phyloP scores from a whole-genome alignment of 2,329 filamentous ascomycete genomes.

The Parastagonospora nodorum region DNA sequence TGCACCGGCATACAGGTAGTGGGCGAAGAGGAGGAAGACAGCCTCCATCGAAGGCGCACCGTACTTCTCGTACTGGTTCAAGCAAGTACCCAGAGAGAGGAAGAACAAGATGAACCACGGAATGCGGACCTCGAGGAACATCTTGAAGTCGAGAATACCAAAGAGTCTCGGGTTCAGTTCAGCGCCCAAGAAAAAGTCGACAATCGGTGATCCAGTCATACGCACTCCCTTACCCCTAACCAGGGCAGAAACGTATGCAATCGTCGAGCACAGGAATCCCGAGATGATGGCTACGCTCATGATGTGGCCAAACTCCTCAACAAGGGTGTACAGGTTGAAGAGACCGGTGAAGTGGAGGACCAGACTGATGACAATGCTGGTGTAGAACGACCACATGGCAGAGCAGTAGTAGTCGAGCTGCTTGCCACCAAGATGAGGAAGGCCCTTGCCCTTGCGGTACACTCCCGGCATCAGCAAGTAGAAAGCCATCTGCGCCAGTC shows the following conservation, averaged over 20 bases:
- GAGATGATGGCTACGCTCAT: slow-evolving; percentile 92
- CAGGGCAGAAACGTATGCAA: slow-evolving; percentile 86
- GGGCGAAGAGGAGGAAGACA: slow-evolving; percentile 81
- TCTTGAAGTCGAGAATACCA: slow-evolving; percentile 85
- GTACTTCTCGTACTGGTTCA: slow-evolving; percentile 81
- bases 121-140: slow-evolving; percentile 93
- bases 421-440: slow-evolving; percentile 80
- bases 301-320: slow-evolving; percentile 93
- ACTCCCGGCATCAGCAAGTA: slow-evolving; percentile 89
- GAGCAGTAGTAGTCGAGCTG: slow-evolving; percentile 96
- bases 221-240: slow-evolving; percentile 82
- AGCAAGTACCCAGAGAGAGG: slow-evolving; percentile 74
- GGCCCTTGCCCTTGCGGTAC: slow-evolving; percentile 83
- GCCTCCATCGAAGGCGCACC: slow-evolving; percentile 89
- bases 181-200: slow-evolving; percentile 91
- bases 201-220: slow-evolving; percentile 82
- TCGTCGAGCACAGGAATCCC: slow-evolving; percentile 79
- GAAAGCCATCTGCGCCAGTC: slow-evolving; percentile 79
- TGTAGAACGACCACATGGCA: slow-evolving; percentile 83
- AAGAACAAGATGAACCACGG: slow-evolving; percentile 92
- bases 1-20: slow-evolving; percentile 90
- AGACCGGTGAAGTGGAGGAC: slow-evolving; percentile 78
- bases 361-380: slow-evolving; percentile 74
- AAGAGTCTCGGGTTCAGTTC: slow-evolving; percentile 88
- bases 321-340: slow-evolving; percentile 87